Percentiles rank a stretch among this genome's conserved stretches.
Evolutionary conservation across 208 protist genomes (phyloP).

Genomic region (Wallacemonas sp.): DNA sequence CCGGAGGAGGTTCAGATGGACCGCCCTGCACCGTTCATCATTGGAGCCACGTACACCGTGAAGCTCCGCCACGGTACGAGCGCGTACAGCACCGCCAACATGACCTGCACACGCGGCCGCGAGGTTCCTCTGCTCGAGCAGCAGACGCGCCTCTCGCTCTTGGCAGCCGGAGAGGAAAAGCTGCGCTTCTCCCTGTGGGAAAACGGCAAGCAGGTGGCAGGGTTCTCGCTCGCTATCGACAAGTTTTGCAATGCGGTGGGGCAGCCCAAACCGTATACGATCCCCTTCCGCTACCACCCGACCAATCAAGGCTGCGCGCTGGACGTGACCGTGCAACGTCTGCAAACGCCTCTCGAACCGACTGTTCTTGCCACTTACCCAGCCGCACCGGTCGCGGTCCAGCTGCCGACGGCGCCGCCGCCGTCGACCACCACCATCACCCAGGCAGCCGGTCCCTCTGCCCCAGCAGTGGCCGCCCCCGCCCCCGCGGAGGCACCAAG

Average conservation of each 20-base stretch:
- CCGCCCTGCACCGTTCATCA: constrained; percentile 64
- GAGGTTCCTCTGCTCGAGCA: constrained; percentile 50
- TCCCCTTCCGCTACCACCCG: constrained; percentile 87
- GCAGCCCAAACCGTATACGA: constrained; percentile 74
- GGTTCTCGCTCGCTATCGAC: constrained; percentile 72
- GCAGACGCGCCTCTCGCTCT: constrained; percentile 37
- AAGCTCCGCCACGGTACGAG: constrained; percentile 65
- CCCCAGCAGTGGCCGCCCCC: no score
- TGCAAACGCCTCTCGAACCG: not conserved
- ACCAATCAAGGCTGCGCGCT: constrained; percentile 64
- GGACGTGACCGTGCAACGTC: constrained; percentile 58
- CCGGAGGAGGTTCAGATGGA: constrained; percentile 54
- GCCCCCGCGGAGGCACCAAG: no score
- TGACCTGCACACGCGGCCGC: constrained; percentile 55
- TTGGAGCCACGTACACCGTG: constrained; percentile 67
- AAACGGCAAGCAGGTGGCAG: constrained; percentile 68
- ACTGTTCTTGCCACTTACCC: not conserved
- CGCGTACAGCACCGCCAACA: constrained; percentile 33
- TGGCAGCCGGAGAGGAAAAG: constrained; percentile 35
- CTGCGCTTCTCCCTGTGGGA: constrained; percentile 88
- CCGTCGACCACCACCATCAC: not conserved
- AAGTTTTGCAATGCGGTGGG: constrained; percentile 60
- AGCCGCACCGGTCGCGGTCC: not conserved
- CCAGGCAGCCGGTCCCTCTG: not conserved
- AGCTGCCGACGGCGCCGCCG: not conserved